Percentiles rank a stretch among this genome's conserved stretches.
Conservation (phyloP, 345 rosid species). For the Linum tenue region DNA sequence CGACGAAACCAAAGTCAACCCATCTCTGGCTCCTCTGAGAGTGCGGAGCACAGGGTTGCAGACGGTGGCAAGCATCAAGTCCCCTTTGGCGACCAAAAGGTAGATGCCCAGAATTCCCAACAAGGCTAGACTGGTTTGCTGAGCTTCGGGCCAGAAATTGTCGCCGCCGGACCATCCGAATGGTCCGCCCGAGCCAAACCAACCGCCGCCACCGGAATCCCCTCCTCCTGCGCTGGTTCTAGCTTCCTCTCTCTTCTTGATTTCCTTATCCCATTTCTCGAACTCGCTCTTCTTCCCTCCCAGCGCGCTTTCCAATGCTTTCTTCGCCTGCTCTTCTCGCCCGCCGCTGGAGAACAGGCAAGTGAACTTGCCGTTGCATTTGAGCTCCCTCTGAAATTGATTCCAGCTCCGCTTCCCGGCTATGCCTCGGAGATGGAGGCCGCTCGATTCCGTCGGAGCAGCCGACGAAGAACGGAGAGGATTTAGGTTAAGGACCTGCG, state of each 20-base stretch:
- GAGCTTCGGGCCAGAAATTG: conserved; percentile 68
- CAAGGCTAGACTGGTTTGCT: conserved; percentile 53
- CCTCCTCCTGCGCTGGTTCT: conserved; percentile 36
- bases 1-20: conserved; percentile 40
- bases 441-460: conserved; percentile 12
- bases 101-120: conserved; percentile 58
- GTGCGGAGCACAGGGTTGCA: conserved; percentile 64
- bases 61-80: conserved; percentile 52
- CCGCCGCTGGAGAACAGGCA: conserved; percentile 69
- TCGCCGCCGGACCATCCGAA: conserved; percentile 73
- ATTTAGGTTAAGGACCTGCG: conserved; percentile 35
- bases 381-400: conserved; percentile 32
- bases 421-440: conserved; percentile 10
- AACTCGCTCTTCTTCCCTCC: conserved; percentile 84
- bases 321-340: conserved; percentile 79
- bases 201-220: conserved; percentile 58
- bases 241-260: conserved; percentile 73
- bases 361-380: conserved; percentile 43
- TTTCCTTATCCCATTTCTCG: conserved; percentile 79
- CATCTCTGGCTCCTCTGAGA: conserved; percentile 60
- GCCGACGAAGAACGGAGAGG: conserved; percentile 22
- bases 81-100: conserved; percentile 66
- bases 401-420: conserved; percentile 25
- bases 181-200: conserved; percentile 77
- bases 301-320: conserved; percentile 78